Evolutionary conservation across 345 rosid species (phyloP).

Genomic region (Draba incana): DNA sequence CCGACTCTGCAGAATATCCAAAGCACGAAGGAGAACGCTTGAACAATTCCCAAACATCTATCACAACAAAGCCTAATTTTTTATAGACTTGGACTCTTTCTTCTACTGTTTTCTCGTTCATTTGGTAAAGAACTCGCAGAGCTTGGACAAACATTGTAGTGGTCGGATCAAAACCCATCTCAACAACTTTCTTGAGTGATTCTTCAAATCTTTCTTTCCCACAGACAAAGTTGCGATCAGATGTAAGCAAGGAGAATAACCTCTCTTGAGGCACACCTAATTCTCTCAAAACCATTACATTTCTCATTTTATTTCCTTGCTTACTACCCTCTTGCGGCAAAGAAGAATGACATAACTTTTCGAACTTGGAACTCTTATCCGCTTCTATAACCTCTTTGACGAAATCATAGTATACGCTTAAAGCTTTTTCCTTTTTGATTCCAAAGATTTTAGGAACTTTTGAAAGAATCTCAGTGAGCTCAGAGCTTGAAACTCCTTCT

Average conservation of each 20-base stretch:
- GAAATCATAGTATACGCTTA: conserved; percentile 22
- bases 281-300: conserved; percentile 25
- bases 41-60: conserved; percentile 31
- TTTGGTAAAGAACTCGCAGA: neutral
- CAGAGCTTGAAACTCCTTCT: conserved; percentile 33
- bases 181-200: conserved; percentile 22
- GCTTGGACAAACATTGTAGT: conserved; percentile 29
- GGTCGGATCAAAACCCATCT: conserved; percentile 34
- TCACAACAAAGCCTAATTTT: conserved; percentile 42
- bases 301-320: conserved; percentile 7
- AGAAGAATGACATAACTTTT: conserved; percentile 12
- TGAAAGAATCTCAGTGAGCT: conserved; percentile 12
- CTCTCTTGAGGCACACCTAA: conserved; percentile 23
- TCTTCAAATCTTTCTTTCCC: conserved; percentile 21
- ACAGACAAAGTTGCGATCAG: no score
- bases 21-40: conserved; percentile 24
- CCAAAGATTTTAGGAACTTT: conserved; percentile 22
- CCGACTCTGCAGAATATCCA: neutral
- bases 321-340: neutral
- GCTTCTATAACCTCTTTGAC: conserved; percentile 6
- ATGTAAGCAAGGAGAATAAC: conserved; percentile 10
- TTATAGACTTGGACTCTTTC: neutral
- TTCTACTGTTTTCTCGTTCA: conserved; percentile 14
- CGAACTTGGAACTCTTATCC: neutral
- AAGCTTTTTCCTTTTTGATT: neutral